These are phyloP conservation scores for Thelonectria rubi DNA, from an alignment of 2,329 filamentous ascomycete genomes.

Conservation along the genomic window DNA sequence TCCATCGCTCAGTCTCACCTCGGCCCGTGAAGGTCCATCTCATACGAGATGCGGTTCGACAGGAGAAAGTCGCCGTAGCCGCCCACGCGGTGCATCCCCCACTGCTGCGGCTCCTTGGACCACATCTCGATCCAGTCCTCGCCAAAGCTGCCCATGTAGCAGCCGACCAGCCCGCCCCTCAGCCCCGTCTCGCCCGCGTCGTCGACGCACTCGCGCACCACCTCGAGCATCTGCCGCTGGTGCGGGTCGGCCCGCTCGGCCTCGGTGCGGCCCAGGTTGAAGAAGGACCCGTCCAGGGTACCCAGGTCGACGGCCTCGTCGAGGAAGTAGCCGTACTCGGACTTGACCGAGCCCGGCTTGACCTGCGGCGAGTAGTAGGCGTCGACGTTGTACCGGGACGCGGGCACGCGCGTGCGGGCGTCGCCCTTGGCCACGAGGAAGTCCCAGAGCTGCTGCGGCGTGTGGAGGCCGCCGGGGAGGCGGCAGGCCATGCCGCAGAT, in stretches of 20 bases:
- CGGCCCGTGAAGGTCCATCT: constrained; percentile 59
- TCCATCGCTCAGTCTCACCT: constrained; percentile 42
- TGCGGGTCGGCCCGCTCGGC: constrained; percentile 49
- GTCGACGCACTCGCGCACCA: constrained; percentile 48
- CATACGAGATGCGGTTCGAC: constrained; percentile 45
- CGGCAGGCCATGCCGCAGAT: constrained; percentile 43
- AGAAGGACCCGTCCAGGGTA: constrained; percentile 42
- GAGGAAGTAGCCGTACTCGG: constrained; percentile 44
- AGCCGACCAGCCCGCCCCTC: constrained; percentile 45
- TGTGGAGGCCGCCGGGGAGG: constrained; percentile 37
- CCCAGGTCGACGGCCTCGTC: constrained; percentile 40
- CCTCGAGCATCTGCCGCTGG: constrained; percentile 49
- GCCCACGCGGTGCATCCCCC: constrained; percentile 34
- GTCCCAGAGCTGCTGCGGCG: constrained; percentile 38
- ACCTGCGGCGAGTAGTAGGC: constrained; percentile 27
- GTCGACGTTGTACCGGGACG: constrained; percentile 35
- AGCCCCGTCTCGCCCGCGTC: constrained; percentile 45
- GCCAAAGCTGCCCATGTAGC: constrained; percentile 48
- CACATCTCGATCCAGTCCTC: constrained; percentile 45
- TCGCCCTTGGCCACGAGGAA: constrained; percentile 39
- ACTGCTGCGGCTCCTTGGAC: constrained; percentile 34
- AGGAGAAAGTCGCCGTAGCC: constrained; percentile 41
- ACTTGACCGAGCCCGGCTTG: constrained; percentile 33
- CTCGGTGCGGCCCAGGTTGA: constrained; percentile 41
- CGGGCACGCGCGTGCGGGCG: constrained; percentile 32